Evolutionary conservation across 2,329 filamentous ascomycete species (phyloP).

Genomic region (Colletotrichum sp.): DNA sequence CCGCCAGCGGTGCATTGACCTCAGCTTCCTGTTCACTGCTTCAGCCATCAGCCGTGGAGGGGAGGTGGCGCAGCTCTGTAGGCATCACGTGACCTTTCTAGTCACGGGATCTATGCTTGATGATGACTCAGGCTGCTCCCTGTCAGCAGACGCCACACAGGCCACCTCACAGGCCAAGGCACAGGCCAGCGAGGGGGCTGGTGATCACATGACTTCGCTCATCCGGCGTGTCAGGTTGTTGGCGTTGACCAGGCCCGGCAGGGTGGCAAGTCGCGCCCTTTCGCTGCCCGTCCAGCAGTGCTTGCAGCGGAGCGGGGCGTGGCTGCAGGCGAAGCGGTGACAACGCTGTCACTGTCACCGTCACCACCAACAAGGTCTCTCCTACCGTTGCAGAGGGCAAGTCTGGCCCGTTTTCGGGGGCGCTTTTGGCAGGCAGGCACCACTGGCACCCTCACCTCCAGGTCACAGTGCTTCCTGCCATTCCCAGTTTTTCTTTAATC

Average conservation of each 20-base stretch:
- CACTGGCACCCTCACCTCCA: neutral
- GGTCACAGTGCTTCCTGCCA: neutral
- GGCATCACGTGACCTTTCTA: fast-evolving
- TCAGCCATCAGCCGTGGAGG: neutral
- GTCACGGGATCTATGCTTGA: neutral
- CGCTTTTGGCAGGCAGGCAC: neutral
- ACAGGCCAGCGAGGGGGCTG: conserved; percentile 25
- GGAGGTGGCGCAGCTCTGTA: neutral
- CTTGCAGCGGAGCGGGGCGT: neutral
- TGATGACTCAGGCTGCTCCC: neutral
- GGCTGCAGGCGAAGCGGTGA: neutral
- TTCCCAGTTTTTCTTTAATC: neutral
- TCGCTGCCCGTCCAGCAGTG: neutral
- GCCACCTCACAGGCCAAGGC: neutral
- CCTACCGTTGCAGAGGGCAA: neutral
- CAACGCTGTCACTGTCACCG: neutral
- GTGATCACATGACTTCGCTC: conserved; percentile 44
- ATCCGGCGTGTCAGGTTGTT: conserved; percentile 32
- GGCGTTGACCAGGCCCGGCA: neutral
- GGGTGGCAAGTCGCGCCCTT: conserved; percentile 25
- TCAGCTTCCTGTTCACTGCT: neutral
- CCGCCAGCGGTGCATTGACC: neutral
- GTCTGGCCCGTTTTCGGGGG: neutral
- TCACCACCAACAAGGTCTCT: neutral
- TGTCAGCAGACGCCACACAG: neutral